Base-by-base conservation (phyloP, 495 filamentous ascomycete species). In the Thermochaetoides thermophila region DNA sequence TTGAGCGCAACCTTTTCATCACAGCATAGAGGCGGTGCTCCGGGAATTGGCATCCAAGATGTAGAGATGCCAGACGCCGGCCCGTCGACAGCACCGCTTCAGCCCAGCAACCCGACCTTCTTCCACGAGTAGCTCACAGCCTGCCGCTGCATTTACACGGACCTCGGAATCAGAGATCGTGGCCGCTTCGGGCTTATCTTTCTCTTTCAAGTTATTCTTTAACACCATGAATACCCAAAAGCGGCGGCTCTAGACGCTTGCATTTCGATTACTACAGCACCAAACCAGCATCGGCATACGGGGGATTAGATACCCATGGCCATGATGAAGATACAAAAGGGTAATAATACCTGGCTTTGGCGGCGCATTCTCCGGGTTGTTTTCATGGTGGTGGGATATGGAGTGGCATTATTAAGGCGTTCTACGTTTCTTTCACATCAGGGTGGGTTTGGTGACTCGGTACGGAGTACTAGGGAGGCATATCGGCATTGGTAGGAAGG, bases 61-160 rank as follows among this genome's bases (percentile, higher is more conserved):
- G 53, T 65, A 3, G 57, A 61, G 0, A 66, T 66, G 63, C 38
- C 39, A n/a, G 61, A 66, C 39, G 61, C 59, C 9, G 54, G 61
- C 26, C 56, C 61, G 15, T 61, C 63, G 21, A 63, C 53, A 4
- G 55, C 59, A 16, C 56, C 60, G 13, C 51, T 61, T 19, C 51
- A 48, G 8, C 46, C 39, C 15, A 49, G 42, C 10, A 55, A 52
- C 28, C 43, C 54, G 14, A 60, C 57, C 3, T 67, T 67, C 42
- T 69, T 66, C 44, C 56, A 59, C 35, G 59, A 64, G n/a, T n/a
- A n/a, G n/a, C n/a, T n/a, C n/a, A n/a, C n/a, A n/a, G n/a, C n/a
- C n/a, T n/a, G n/a, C n/a, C n/a, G n/a, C n/a, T n/a, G n/a, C n/a
- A n/a, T n/a, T n/a, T n/a, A n/a, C n/a, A n/a, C n/a, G n/a, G n/a